These are phyloP conservation scores for Thielaviopsis populi DNA, from an alignment of 2,329 filamentous ascomycete genomes.

Conservation along the genomic window DNA sequence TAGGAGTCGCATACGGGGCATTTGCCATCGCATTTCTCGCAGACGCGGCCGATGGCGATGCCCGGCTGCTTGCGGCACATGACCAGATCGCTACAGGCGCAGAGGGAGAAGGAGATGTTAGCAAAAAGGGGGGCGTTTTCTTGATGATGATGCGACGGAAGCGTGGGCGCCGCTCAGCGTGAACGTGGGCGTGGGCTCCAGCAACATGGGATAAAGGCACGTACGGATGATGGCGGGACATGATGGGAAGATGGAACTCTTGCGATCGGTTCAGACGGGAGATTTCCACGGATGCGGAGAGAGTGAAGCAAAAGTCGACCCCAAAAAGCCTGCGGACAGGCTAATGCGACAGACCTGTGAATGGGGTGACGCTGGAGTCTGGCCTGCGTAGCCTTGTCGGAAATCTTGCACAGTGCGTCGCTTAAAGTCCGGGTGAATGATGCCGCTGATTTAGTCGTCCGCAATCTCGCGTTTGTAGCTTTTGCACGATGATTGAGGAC, in stretches of 20 bases:
- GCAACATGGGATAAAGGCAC: constrained; percentile 22
- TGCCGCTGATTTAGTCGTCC: neutral
- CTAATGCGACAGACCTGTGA: neutral
- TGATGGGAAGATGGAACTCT: constrained; percentile 27
- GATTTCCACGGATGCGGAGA: neutral
- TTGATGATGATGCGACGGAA: neutral
- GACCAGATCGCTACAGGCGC: constrained; percentile 60
- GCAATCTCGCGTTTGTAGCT: neutral
- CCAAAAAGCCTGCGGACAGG: neutral
- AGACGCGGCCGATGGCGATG: constrained; percentile 95
- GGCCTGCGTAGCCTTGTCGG: constrained; percentile 7
- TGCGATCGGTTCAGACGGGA: neutral
- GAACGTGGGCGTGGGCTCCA: neutral
- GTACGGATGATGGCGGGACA: constrained; percentile 91
- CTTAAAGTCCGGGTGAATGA: neutral
- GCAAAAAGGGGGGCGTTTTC: neutral
- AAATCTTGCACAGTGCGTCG: constrained; percentile 3
- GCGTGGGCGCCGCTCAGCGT: neutral
- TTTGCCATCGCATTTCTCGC: constrained; percentile 99
- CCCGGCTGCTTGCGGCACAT: constrained; percentile 99
- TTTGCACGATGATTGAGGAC: neutral
- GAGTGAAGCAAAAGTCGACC: neutral
- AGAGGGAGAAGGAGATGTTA: constrained; percentile 5
- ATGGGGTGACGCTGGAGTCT: neutral
- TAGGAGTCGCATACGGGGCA: constrained; percentile 98